Evolutionary conservation across 2,329 filamentous ascomycete species (phyloP), one percentile per base, ranked within the genome.

Genomic region (Exophiala spinifera): DNA sequence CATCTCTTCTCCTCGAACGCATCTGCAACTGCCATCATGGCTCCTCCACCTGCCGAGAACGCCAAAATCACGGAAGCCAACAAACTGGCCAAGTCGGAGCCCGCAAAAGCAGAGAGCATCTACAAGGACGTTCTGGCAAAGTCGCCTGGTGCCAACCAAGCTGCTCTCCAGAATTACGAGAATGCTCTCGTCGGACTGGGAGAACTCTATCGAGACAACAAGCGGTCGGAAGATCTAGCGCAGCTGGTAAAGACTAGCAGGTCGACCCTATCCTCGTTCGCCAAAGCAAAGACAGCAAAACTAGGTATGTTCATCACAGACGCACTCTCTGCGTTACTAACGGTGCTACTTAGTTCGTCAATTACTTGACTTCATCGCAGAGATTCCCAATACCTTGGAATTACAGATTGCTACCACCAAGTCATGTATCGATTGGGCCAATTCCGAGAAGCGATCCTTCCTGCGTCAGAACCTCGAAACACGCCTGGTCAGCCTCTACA

Each of bases 201-300:
- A 66, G 88, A 95, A 81, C 81, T 97, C 63, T 96, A 96, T 74
- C 84, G 91, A 64, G 91, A 96, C 74, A 66, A 65, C 60, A 91
- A 87, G 74, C 89, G 88, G 71, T 79, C 86, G 65, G 80, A 94
- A 69, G 89, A 95, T 67, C 84, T 99, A 57, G 89, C 95, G 60
- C 86, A 91, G 66, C 82, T 99, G 63, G 87, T 99, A 66, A 91
- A 87, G 69, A 89, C 89, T 72, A 96, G 91, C 73, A 85, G 92
- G 69, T 88, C 88, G 62, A 88, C 94, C 42, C 85, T 99, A 62
- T 96, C 92, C 55, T 94, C 89, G 61, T 97, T 99, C 73, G 94
- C 94, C 62, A 96, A 97, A 80, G 94, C 95, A 60, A 99, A 99
- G 83, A 97, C 94, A 28, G 89, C 94, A 53, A 99, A 99, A 77